Evolutionary conservation across 2,329 filamentous ascomycete species (phyloP), one percentile per base, ranked within the genome.

Genomic region (Tolypocladium cylindrosporum): DNA sequence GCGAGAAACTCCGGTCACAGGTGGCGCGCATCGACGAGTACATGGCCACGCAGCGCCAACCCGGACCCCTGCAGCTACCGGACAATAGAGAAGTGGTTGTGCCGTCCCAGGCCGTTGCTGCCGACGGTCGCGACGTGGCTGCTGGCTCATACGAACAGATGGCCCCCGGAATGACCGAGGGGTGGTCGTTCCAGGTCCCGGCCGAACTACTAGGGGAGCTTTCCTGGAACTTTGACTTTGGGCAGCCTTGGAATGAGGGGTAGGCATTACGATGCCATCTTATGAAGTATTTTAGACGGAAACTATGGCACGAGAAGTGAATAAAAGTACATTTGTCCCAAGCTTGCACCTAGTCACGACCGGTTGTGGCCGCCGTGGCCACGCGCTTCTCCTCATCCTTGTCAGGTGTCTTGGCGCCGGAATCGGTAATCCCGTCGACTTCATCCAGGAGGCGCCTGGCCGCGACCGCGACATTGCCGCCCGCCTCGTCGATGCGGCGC

Each of bases 101-200:
- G 37, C 10, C 40, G 21, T 9, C 53, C 14, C 53, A 11, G 9
- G 16, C 53, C 1, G 31, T 43, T n/a, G 40, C 54, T 6, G 40
- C 54, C 6, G 54, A 14, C 27, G 27, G 27, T 8, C 11, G 37
- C 31, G 16, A 16, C 36, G 36, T 27, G 19, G 36, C 14, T 5
- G 37, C 43, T 27, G 16, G 16, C 19, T n/a, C 36, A 10, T 52
- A 56, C 45, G 37, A 31, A 9, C 50, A 50, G 24, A 50, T 59
- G 19, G 34, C 24, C 31, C 21, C 52, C 13, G 58, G 57, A 4
- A 58, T 59, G 37, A 14, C 57, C 1, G 56, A 48, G 5, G 57
- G 59, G 34, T 61, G 57, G 58, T 56, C 60, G 14, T 59, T 60
- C 55, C 43, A 87, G 65, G 42, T 87, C 74, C 83, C 84, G 87